These are phyloP conservation scores for Pistacia integerrima DNA, from an alignment of 345 rosid genomes.

Conservation along the genomic window DNA sequence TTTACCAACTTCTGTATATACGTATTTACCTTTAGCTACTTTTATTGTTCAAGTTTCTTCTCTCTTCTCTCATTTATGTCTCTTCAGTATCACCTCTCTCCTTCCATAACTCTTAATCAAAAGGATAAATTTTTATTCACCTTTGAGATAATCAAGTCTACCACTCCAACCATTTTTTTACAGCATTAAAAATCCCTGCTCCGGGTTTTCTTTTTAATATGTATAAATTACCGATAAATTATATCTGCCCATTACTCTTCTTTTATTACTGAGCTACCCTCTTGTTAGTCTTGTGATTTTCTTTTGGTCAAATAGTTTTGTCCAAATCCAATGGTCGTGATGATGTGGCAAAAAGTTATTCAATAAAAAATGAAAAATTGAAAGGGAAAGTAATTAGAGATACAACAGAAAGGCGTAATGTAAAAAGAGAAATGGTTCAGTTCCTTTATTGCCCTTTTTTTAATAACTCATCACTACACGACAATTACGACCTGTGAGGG, in stretches of 20 bases:
- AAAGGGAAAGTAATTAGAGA: neutral
- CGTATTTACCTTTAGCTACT: too few relatives aligned
- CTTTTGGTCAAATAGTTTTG: neutral
- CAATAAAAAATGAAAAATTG: neutral
- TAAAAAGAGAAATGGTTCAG: neutral
- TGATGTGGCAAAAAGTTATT: neutral
- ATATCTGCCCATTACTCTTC: neutral
- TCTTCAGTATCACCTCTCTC: too few relatives aligned
- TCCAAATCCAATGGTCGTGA: neutral
- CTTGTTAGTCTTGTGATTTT: neutral
- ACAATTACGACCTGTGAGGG: neutral
- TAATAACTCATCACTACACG: conserved; percentile 10
- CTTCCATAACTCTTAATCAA: too few relatives aligned
- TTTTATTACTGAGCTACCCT: neutral
- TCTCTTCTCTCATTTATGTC: too few relatives aligned
- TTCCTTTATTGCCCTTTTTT: conserved; percentile 16
- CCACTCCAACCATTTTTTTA: too few relatives aligned
- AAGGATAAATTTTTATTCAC: too few relatives aligned
- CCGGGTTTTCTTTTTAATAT: too few relatives aligned
- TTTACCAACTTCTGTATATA: neutral
- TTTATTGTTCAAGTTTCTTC: neutral
- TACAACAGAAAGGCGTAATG: neutral
- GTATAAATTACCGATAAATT: too few relatives aligned
- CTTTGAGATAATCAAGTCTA: too few relatives aligned
- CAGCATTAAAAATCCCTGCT: too few relatives aligned